Evolutionary conservation across 2,329 filamentous ascomycete species (phyloP), one percentile per base, ranked within the genome.

Genomic region (Microdochium trichocladiopsis): DNA sequence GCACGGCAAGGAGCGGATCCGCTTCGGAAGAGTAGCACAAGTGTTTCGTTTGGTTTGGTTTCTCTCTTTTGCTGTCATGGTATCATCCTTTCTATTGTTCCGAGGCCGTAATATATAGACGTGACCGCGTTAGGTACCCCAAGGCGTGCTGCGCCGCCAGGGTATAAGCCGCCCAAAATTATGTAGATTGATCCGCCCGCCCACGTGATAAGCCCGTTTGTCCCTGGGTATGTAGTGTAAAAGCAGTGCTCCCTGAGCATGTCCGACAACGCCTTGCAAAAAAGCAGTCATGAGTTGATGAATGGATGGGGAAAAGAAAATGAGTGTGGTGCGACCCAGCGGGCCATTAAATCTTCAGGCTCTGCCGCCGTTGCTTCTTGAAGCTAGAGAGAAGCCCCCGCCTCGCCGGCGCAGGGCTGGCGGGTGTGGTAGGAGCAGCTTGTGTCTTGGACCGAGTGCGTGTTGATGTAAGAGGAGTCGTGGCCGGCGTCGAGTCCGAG

Each of bases 391-490:
- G 61, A 48, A 72, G 56, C 18, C 67, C 62, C 53, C 63, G 69
- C 59, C 62, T 67, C 43, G 57, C 51, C 12, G 56, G 47, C 22
- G 61, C 50, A 22, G 57, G 58, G 57, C 53, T 53, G 24, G 50
- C 23, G 3, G 60, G 52, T 4, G 65, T 61, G 52, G 53, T 57
- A 37, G 57, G 49, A 49, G 56, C 45, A 51, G 55, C 57, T 33
- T 63, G 54, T 47, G 64, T 59, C 21, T 62, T 60, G 9, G 69
- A 68, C 53, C 69, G 75, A 61, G 72, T 73, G 61, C 71, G 72
- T 36, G 74, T 69, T 1, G 68, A 18, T 49, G 18, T 58, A 51
- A 47, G 55, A 49, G 57, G 60, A 51, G 57, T 62, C 25, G 59
- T 57, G 41, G 47, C 33, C 4, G 6, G 33, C 14, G 33, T n/a